Evolutionary conservation across 192 early-diverging fungal species (phyloP).

Genomic region (Gaertneriomyces sp.): DNA sequence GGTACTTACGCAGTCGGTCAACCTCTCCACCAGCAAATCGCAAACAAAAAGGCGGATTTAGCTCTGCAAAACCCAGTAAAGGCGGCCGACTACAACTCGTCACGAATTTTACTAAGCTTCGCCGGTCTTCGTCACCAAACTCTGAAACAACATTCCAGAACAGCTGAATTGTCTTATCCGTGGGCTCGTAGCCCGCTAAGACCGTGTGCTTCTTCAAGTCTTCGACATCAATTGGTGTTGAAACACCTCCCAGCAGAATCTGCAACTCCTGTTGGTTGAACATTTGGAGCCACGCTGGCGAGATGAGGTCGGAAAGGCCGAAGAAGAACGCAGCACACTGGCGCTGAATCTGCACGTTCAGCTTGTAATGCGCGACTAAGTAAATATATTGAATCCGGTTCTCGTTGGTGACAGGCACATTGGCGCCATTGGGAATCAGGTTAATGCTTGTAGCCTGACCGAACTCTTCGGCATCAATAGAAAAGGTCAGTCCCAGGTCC

Average conservation of each 20-base stretch:
- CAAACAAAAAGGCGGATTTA: slow-evolving; percentile 71
- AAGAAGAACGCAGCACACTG: slow-evolving; percentile 81
- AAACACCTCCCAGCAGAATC: slow-evolving; percentile 73
- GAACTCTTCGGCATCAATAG: slow-evolving; percentile 38
- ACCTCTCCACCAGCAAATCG: slow-evolving; percentile 65
- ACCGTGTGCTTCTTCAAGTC: slow-evolving; percentile 73
- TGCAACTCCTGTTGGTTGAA: slow-evolving; percentile 95
- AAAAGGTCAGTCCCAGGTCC: slow-evolving; percentile 48
- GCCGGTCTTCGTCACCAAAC: slow-evolving; percentile 56
- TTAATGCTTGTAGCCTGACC: slow-evolving; percentile 46
- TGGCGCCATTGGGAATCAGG: slow-evolving; percentile 71
- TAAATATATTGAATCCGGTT: slow-evolving; percentile 89
- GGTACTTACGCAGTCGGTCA: slow-evolving; percentile 63
- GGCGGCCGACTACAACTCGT: slow-evolving; percentile 90
- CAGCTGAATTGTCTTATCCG: slow-evolving; percentile 69
- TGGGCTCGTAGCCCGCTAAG: slow-evolving; percentile 67
- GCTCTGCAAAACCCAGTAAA: slow-evolving; percentile 77
- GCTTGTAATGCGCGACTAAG: slow-evolving; percentile 79
- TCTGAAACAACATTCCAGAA: slow-evolving; percentile 72
- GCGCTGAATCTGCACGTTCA: slow-evolving; percentile 73
- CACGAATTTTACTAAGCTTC: slow-evolving; percentile 79
- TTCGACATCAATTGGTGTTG: slow-evolving; percentile 68
- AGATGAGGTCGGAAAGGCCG: slow-evolving; percentile 80
- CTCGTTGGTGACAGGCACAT: slow-evolving; percentile 74
- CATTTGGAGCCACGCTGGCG: slow-evolving; percentile 83